Conservation (phyloP, 371 early-diverging fungal genomes). For the Rhizopus arrhizus region DNA sequence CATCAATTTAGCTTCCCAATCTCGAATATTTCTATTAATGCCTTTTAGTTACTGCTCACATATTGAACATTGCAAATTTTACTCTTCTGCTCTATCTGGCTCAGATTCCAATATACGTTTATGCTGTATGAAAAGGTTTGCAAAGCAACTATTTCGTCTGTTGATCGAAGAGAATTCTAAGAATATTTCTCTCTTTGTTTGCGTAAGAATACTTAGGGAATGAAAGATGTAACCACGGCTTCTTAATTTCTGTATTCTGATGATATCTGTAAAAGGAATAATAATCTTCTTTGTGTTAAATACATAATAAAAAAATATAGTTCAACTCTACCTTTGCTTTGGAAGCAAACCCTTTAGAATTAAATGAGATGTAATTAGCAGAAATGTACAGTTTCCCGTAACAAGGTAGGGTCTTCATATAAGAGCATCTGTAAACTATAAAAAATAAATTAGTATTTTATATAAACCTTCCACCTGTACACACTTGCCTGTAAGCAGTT, state of each 20-base stretch:
- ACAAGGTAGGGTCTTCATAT: conserved; percentile 53
- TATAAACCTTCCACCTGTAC: conserved; percentile 36
- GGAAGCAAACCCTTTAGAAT: conserved; percentile 63
- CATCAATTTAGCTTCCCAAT: conserved; percentile 40
- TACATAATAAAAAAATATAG: background rate
- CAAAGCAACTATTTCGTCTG: conserved; percentile 50
- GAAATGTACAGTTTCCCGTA: conserved; percentile 75
- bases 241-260: conserved; percentile 43
- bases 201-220: conserved; percentile 23
- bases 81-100: conserved; percentile 26
- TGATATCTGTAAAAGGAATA: conserved; percentile 46
- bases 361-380: conserved; percentile 65
- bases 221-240: conserved; percentile 42
- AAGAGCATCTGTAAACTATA: conserved; percentile 50
- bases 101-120: conserved; percentile 22
- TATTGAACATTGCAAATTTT: background rate
- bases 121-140: conserved; percentile 38
- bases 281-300: conserved; percentile 35
- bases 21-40: conserved; percentile 22
- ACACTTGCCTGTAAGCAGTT: conserved; percentile 50
- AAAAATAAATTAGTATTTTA: background rate
- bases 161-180: conserved; percentile 47
- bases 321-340: conserved; percentile 52
- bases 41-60: background rate
- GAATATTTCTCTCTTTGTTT: conserved; percentile 36